phyloP scores from a whole-genome alignment of 805 yeast species.

The Nematodospora valgi region DNA sequence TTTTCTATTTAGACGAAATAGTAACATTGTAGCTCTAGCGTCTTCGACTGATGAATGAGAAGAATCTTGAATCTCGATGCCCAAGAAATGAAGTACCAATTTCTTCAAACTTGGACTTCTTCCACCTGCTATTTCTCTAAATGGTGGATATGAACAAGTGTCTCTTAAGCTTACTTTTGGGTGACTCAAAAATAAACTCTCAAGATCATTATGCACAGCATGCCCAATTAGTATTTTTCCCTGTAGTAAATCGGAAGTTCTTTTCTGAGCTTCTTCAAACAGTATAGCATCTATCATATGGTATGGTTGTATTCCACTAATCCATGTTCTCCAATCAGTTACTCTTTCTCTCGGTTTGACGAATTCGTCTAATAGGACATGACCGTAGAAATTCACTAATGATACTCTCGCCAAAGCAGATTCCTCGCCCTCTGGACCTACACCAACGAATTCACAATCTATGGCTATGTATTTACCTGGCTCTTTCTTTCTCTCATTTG shows the following conservation, averaged over 20 bases:
- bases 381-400: conserved; percentile 79
- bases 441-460: conserved; percentile 95
- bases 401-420: conserved; percentile 86
- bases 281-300: conserved; percentile 66
- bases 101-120: conserved; percentile 72
- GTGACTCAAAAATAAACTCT: conserved; percentile 62
- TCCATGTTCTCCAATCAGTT: conserved; percentile 91
- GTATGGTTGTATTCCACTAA: conserved; percentile 75
- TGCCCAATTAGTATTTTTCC: conserved; percentile 76
- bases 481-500: conserved; percentile 28
- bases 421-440: conserved; percentile 67
- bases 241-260: conserved; percentile 49
- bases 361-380: conserved; percentile 63
- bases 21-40: conserved; percentile 81
- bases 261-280: conserved; percentile 63
- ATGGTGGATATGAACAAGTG: conserved; percentile 63
- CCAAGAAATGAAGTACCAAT: conserved; percentile 54
- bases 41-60: conserved; percentile 89
- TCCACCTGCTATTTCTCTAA: conserved; percentile 58
- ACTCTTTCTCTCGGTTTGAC: conserved; percentile 75
- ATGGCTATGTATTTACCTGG: conserved; percentile 76
- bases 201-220: conserved; percentile 76
- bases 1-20: conserved; percentile 60
- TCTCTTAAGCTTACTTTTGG: conserved; percentile 66
- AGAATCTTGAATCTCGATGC: conserved; percentile 63